These are phyloP conservation scores for Terana coerulea DNA, from an alignment of 768 basidiomycete genomes.

Conservation along the genomic window DNA sequence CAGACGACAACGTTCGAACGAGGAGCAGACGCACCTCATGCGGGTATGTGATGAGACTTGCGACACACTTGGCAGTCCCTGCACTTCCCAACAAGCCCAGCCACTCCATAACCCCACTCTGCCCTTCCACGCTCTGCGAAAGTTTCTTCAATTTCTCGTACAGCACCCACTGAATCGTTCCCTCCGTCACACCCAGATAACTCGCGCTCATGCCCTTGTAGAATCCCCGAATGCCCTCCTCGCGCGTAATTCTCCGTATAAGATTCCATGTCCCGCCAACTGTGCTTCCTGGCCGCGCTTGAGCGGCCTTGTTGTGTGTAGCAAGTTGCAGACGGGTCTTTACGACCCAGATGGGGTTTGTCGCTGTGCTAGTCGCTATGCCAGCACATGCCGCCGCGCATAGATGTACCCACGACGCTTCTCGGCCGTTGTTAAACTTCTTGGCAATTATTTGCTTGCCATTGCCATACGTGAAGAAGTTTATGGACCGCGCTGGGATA, in stretches of 20 bases:
- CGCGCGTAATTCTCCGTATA: constrained; percentile 69
- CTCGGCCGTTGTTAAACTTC: constrained; percentile 70
- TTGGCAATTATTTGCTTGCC: constrained; percentile 90
- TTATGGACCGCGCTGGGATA: constrained; percentile 93
- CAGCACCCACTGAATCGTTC: constrained; percentile 95
- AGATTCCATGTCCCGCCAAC: constrained; percentile 54
- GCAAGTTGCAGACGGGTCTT: constrained; percentile 91
- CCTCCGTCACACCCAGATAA: constrained; percentile 93
- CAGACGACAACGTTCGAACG: background rate
- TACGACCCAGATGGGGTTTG: constrained; percentile 99
- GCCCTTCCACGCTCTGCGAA: constrained; percentile 47
- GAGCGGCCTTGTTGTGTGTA: no score
- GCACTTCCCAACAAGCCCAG: constrained; percentile 83
- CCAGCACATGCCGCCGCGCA: constrained; percentile 84
- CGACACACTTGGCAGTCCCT: constrained; percentile 90
- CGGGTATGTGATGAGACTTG: constrained; percentile 94
- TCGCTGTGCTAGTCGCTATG: constrained; percentile 80
- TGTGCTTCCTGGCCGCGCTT: no score
- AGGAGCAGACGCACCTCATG: constrained; percentile 69
- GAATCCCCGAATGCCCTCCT: constrained; percentile 84
- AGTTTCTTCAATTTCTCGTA: constrained; percentile 89
- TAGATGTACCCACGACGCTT: constrained; percentile 86
- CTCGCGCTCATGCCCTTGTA: constrained; percentile 96
- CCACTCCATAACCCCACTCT: constrained; percentile 64
- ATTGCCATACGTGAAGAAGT: constrained; percentile 97